Evolutionary conservation across 176 grass and related monocot genomes (phyloP), one percentile per base, ranked within the genome.

Genomic region (Rhynchospora tenuis): DNA sequence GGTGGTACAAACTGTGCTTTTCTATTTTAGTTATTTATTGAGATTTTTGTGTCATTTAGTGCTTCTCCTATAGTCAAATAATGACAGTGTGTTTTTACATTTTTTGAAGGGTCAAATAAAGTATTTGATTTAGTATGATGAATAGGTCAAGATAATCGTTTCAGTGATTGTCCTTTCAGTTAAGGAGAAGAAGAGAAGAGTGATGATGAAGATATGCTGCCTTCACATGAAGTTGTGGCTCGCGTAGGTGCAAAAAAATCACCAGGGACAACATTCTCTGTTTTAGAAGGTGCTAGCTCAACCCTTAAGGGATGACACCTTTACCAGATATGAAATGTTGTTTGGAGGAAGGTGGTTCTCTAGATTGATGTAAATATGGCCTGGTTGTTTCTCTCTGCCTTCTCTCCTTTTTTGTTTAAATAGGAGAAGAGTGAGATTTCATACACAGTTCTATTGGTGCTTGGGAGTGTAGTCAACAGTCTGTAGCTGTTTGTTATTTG

Each of bases 241-340:
- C 88, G 86, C 63, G 57, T 72, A 3, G 73, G 81, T 38, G 85
- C 90, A 23, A 84, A 78, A 87, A 87, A 89, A 45, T 93, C 86
- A 56, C 88, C 89, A 20, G 82, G 87, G 89, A 93, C 89, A 26
- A 94, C 92, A 9, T 99, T 89, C 80, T 99, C 91, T 1, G 77
- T 95, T 60, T 86, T 90, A 77, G 93, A 95, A 83, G 93, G 93
- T 42, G 89, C 89, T 0, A 91, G 96, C 4, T 82, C 89, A 78
- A 99, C 89, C 16, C 91, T 95, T 15, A 99, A 99, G 80, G 96
- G 96, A 33, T 87, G 96, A 74, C 93, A 99, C 70, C 92, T 95
- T 69, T 86, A 83, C 68, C 89, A 92, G 83, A 88, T 93, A 83
- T 86, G 93, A 81, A 93, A 99, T 81, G 93, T 89, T 43, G 83